Base-by-base conservation (phyloP, 164 flowering plant species). In the Stephania japonica region DNA sequence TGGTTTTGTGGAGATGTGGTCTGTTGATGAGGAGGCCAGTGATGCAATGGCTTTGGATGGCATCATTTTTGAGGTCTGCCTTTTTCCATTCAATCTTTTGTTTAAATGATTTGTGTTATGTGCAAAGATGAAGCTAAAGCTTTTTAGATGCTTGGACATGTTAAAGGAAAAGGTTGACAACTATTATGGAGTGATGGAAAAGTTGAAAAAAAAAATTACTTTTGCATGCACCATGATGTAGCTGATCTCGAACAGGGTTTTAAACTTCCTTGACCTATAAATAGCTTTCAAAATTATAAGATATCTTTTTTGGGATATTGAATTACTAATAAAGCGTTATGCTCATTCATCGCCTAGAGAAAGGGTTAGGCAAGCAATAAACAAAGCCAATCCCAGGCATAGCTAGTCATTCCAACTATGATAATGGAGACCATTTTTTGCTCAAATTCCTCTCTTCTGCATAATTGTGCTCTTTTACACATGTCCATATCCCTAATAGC, bases 1-100 rank as follows among this genome's bases (percentile, higher is more conserved):
- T 83, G 98, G 98, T 76, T 95, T 95, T 85, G 98, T 95, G 81
- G 98, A 95, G 83, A 95, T 95, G 99, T 86, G 98, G 79, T 93
- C 99, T 65, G 98, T 95, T 72, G n/a, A n/a, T n/a, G 99, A 96
- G 85, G 99, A 95, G 78, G 99, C 99, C 41, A 95, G 99, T 73
- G 93, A 95, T 85, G 99, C 73, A 70, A 70, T 73, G 71, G 80
- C 73, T 8, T 63, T 76, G 68, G 78, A 72, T 71, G 78, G 78
- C 42, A 67, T 76, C 38, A 67, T 76, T 67, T 76, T 76, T 68
- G 78, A 70, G 70, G 78, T 74, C n/a, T 70, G 68, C 61, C 43
- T 62, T 75, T 6, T 47, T 47, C 16, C 53, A 47, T 47, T 47
- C 53, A 8, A 13, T 2, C 53, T 21, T 27, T 47, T 47, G 44